These are phyloP conservation scores for Cladochytrium replicatum DNA, from an alignment of 192 early-diverging fungal genomes.

Conservation along the genomic window DNA sequence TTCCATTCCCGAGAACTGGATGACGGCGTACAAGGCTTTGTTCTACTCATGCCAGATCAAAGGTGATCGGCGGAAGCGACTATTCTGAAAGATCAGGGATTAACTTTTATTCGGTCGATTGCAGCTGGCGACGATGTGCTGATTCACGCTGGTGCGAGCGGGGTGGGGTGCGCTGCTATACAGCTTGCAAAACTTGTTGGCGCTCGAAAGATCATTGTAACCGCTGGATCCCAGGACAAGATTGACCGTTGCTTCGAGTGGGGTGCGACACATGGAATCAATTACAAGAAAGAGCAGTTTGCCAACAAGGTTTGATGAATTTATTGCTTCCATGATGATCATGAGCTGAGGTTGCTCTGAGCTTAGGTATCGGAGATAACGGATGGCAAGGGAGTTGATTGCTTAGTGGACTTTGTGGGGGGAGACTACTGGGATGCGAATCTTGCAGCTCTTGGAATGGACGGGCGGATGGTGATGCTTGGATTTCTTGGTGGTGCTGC, in stretches of 20 bases:
- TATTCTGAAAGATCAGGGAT: too few species aligned
- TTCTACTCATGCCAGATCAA: conserved; percentile 69
- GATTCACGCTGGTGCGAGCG: conserved; percentile 82
- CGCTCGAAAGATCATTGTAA: conserved; percentile 61
- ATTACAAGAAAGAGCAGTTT: conserved; percentile 74
- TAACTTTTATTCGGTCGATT: conserved; percentile 48
- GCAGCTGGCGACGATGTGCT: conserved; percentile 63
- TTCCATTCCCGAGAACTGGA: conserved; percentile 68
- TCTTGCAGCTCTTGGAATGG: conserved; percentile 56
- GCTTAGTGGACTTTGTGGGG: conserved; percentile 80
- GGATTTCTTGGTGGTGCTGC: conserved; percentile 66
- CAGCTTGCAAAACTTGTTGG: conserved; percentile 65
- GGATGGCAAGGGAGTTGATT: conserved; percentile 60
- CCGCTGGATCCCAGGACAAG: conserved; percentile 68
- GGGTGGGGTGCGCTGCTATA: conserved; percentile 77
- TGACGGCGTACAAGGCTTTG: conserved; percentile 73
- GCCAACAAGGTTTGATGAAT: conserved; percentile 17
- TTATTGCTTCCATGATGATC: too few species aligned
- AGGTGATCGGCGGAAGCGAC: conserved; percentile 54
- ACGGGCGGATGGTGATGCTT: conserved; percentile 74
- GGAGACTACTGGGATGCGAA: conserved; percentile 30
- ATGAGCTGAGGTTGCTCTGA: too few species aligned
- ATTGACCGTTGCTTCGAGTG: conserved; percentile 51
- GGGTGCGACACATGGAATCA: conserved; percentile 72
- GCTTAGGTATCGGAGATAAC: conserved; percentile 57